Evolutionary conservation across 345 rosid species (phyloP).

Genomic region (Gossypium mustelinum): DNA sequence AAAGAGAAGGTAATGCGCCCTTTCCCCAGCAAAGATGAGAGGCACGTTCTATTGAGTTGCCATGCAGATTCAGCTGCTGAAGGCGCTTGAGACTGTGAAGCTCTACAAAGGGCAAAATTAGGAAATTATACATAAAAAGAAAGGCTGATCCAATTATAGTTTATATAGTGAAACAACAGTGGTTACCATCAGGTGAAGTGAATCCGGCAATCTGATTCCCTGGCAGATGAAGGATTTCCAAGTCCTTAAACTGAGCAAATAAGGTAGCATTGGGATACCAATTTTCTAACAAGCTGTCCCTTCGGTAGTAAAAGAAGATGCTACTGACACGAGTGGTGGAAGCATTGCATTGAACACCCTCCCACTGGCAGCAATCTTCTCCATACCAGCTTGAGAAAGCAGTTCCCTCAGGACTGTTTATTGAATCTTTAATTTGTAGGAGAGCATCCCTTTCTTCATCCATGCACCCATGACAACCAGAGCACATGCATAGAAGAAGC

Average conservation of each 20-base stretch:
- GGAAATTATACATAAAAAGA: no score
- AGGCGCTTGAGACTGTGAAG: no score
- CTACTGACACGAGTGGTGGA: background rate
- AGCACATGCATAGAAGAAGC: background rate
- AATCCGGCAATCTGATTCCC: slow-evolving; percentile 16
- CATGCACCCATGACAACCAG: background rate
- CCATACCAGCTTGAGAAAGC: slow-evolving; percentile 24
- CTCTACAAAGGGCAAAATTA: no score
- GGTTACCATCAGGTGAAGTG: no score
- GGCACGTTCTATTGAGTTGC: no score
- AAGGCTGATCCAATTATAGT: no score
- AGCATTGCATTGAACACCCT: slow-evolving; percentile 6
- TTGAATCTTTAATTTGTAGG: slow-evolving; percentile 14
- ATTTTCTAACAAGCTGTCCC: background rate
- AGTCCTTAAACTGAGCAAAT: slow-evolving; percentile 16
- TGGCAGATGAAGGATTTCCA: slow-evolving; percentile 9
- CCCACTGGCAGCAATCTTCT: slow-evolving; percentile 21
- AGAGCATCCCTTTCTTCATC: slow-evolving; percentile 20
- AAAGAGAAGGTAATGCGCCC: no score
- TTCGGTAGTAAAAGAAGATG: background rate
- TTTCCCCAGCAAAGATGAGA: no score
- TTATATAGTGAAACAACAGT: no score
- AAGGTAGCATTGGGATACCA: slow-evolving; percentile 24
- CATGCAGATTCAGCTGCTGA: background rate
- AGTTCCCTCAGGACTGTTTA: background rate